Percentiles rank a stretch among this genome's conserved stretches.
phyloP scores from a whole-genome alignment of 2,329 filamentous ascomycete species.

The Epichloe sp. region DNA sequence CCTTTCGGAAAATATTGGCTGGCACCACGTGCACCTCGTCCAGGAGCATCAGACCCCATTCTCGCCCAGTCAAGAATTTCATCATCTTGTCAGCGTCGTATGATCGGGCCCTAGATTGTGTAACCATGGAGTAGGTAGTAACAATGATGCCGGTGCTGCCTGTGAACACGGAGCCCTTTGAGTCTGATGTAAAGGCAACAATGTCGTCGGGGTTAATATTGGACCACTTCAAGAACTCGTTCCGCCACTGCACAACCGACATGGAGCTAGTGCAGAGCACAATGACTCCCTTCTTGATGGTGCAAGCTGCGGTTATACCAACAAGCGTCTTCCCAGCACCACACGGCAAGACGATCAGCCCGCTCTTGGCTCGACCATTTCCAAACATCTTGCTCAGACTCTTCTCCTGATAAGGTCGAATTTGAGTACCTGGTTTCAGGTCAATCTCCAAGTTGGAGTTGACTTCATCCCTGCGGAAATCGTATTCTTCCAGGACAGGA shows the following conservation, averaged over 20 bases:
- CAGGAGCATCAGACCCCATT: constrained; percentile 95
- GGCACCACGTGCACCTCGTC: constrained; percentile 98
- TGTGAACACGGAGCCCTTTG: constrained; percentile 66
- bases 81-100: constrained; percentile 96
- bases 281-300: constrained; percentile 91
- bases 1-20: constrained; percentile 88
- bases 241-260: constrained; percentile 93
- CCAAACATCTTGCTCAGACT: constrained; percentile 99
- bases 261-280: constrained; percentile 95
- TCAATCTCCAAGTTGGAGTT: constrained; percentile 93
- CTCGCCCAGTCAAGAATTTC: constrained; percentile 75
- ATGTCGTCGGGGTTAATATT: constrained; percentile 89
- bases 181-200: constrained; percentile 86
- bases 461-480: constrained; percentile 80
- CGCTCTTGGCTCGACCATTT: constrained; percentile 91
- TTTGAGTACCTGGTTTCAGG: constrained; percentile 75
- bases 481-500: constrained; percentile 90
- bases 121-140: constrained; percentile 99
- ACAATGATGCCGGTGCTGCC: constrained; percentile 92
- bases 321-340: constrained; percentile 95
- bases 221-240: constrained; percentile 96
- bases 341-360: constrained; percentile 92
- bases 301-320: constrained; percentile 95
- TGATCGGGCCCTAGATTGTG: constrained; percentile 71
- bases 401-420: constrained; percentile 92